Percentiles rank a stretch among this genome's conserved stretches.
Evolutionary conservation across 495 filamentous ascomycete species (phyloP).

Genomic region (Neurospora pannonica): DNA sequence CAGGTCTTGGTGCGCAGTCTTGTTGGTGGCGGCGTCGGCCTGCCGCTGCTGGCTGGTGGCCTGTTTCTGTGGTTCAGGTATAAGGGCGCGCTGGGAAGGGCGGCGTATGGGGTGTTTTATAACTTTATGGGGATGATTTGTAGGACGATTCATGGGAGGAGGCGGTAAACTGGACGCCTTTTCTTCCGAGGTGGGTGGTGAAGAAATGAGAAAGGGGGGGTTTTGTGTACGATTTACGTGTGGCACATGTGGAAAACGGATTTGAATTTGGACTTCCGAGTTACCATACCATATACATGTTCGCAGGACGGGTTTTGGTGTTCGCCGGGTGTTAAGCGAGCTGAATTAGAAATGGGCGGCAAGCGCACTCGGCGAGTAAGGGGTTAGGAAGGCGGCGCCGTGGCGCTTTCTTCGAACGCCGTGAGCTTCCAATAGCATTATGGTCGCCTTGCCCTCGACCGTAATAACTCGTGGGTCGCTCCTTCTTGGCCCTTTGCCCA

Average conservation of each 20-base stretch:
- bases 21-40: conserved; percentile 14
- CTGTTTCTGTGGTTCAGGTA: conserved; percentile 8
- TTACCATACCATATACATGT: not conserved
- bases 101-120: conserved; percentile 1
- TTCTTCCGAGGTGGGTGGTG: not conserved
- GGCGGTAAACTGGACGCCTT: not conserved
- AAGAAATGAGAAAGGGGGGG: not conserved
- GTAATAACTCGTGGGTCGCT: too few relatives aligned
- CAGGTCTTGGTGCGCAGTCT: conserved; percentile 39
- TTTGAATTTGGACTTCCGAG: not conserved
- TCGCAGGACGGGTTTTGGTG: not conserved
- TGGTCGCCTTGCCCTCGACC: too few relatives aligned
- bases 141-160: not conserved
- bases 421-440: too few relatives aligned
- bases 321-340: not conserved
- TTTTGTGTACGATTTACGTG: not conserved
- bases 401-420: too few relatives aligned
- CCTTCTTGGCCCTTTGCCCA: too few relatives aligned
- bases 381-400: too few relatives aligned
- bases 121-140: not conserved
- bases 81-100: conserved; percentile 7
- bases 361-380: too few relatives aligned
- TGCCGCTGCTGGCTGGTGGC: conserved; percentile 19
- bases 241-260: not conserved
- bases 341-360: too few relatives aligned